Conservation (phyloP, 306 rosid genomes). For the peach (Prunus persica) region Prunus_persica_NCBIv2 NC_034011.1:27135501-27136000, state of each 20-base stretch:
- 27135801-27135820: slow-evolving; percentile 30
- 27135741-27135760: slow-evolving; percentile 31
- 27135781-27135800: slow-evolving; percentile 14
- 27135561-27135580: slow-evolving; percentile 80
- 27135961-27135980: slow-evolving; percentile 73
- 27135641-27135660: slow-evolving; percentile 4
- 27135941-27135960: slow-evolving; percentile 84
- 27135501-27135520: background rate
- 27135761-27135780: slow-evolving; percentile 15
- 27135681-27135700: background rate
- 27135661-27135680: background rate
- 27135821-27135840: slow-evolving; percentile 52
- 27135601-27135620: slow-evolving; percentile 44
- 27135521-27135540: background rate
- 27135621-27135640: slow-evolving; percentile 31
- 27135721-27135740: background rate
- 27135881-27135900: background rate
- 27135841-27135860: slow-evolving; percentile 52
- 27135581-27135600: slow-evolving; percentile 88
- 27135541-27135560: background rate
- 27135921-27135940: slow-evolving; percentile 15
- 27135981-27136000: slow-evolving; percentile 65
- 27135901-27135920: background rate
- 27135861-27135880: background rate
- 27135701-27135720: background rate